These are phyloP conservation scores for Cinchona pubescens DNA, from an alignment of 257 asterid genomes.

Conservation along the genomic window DNA sequence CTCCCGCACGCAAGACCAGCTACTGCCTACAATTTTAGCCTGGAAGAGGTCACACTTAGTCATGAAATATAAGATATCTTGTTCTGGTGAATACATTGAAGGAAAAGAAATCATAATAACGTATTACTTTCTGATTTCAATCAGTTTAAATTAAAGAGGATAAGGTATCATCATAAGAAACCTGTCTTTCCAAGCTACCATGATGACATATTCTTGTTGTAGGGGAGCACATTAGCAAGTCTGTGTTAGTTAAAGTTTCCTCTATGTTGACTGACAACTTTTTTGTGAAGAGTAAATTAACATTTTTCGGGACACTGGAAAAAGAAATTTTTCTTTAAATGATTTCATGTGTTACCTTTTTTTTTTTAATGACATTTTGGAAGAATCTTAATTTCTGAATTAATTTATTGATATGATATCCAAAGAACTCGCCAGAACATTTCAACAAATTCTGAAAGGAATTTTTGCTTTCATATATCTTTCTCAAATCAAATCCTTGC, in stretches of 20 bases:
- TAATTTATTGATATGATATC: background rate
- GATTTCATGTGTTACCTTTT: background rate
- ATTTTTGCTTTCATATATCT: too few species aligned
- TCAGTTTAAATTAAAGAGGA: background rate
- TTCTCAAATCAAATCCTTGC: background rate
- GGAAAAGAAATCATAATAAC: background rate
- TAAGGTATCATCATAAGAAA: background rate
- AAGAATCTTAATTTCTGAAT: background rate
- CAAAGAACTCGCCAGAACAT: background rate
- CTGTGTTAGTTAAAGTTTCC: background rate
- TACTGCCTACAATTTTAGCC: conserved; percentile 57
- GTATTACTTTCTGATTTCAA: background rate
- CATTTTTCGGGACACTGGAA: background rate
- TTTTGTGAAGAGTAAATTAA: background rate
- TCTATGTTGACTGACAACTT: background rate
- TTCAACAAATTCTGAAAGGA: too few species aligned
- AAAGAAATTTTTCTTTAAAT: background rate
- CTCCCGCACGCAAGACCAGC: too few species aligned
- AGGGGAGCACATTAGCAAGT: background rate
- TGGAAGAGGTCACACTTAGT: conserved; percentile 77
- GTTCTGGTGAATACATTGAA: background rate
- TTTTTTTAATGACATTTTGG: background rate
- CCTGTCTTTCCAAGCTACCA: too few species aligned
- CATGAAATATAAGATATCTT: too few species aligned
- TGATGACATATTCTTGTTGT: background rate